Conservation (phyloP, 2,329 filamentous ascomycete species). For the Coniochaeta sp. region DNA sequence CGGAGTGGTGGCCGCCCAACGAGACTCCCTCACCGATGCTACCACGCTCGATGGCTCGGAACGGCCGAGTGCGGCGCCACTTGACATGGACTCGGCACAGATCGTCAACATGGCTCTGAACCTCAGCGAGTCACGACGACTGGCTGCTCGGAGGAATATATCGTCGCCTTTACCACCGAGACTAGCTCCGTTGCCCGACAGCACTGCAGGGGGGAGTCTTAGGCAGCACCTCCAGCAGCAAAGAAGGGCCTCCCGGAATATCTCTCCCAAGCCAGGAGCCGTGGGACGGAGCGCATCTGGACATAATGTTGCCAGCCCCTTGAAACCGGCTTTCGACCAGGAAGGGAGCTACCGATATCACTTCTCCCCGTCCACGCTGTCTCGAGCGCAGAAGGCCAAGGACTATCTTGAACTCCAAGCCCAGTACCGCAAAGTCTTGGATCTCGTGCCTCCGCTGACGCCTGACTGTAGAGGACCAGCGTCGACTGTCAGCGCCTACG, state of each 20-base stretch:
- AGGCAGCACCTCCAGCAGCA: constrained; percentile 67
- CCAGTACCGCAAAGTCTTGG: constrained; percentile 76
- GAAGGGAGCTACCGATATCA: constrained; percentile 50
- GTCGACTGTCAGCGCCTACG: constrained; percentile 31
- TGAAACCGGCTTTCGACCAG: constrained; percentile 40
- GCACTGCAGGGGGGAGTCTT: constrained; percentile 48
- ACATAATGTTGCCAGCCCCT: constrained; percentile 31
- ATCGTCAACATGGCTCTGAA: constrained; percentile 91
- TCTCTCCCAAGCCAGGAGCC: constrained; percentile 49
- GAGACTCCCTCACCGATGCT: constrained; percentile 16
- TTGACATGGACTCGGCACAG: constrained; percentile 74
- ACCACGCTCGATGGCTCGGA: constrained; percentile 9
- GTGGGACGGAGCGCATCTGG: constrained; percentile 32
- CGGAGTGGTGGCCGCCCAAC: constrained; percentile 9
- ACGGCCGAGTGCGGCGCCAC: constrained; percentile 17
- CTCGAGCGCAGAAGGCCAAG: constrained; percentile 76
- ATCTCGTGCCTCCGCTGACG: constrained; percentile 68
- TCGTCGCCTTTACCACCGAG: constrained; percentile 43
- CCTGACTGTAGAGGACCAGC: constrained; percentile 25
- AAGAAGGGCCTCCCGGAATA: constrained; percentile 51
- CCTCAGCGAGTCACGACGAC: constrained; percentile 71
- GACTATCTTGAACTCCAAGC: constrained; percentile 78
- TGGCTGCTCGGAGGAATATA: constrained; percentile 50
- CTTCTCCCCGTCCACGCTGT: constrained; percentile 73
- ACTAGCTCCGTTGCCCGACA: constrained; percentile 44